A percentile compares a stretch with the other conserved stretches of the same genome.
phyloP scores from a whole-genome alignment of 2,329 filamentous ascomycete species.

The Ophiocordyceps polyrhachis-furcata region DNA sequence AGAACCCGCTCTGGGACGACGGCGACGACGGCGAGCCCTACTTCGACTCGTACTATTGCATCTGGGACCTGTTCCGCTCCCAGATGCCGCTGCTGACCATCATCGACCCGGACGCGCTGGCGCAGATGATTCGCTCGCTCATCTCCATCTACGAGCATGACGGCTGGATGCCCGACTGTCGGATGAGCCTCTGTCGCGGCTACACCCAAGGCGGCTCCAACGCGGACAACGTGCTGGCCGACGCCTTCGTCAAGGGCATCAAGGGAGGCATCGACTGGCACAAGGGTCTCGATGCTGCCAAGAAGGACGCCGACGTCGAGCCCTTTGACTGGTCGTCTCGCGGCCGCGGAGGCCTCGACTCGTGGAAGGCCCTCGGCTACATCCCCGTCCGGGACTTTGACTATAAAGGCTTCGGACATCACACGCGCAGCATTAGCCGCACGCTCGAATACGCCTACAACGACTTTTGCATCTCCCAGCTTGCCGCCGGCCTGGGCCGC shows the following conservation, averaged over 20 bases:
- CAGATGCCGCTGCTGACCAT: slow-evolving; percentile 53
- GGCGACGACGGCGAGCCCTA: slow-evolving; percentile 43
- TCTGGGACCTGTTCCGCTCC: slow-evolving; percentile 55
- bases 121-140: slow-evolving; percentile 49
- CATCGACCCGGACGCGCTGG: slow-evolving; percentile 43
- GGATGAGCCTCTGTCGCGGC: slow-evolving; percentile 59
- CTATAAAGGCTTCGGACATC: slow-evolving; percentile 43
- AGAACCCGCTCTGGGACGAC: slow-evolving; percentile 47
- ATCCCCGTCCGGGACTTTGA: slow-evolving; percentile 55
- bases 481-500: slow-evolving; percentile 38
- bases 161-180: slow-evolving; percentile 56
- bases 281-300: slow-evolving; percentile 48
- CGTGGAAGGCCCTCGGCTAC: slow-evolving; percentile 54
- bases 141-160: slow-evolving; percentile 53
- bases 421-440: slow-evolving; percentile 51
- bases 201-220: slow-evolving; percentile 61
- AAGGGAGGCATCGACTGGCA: slow-evolving; percentile 43
- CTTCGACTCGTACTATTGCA: slow-evolving; percentile 60
- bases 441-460: slow-evolving; percentile 67
- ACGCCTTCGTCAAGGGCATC: slow-evolving; percentile 50
- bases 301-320: slow-evolving; percentile 55
- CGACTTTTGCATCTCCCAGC: slow-evolving; percentile 49
- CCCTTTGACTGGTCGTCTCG: slow-evolving; percentile 52
- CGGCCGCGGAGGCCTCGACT: slow-evolving; percentile 50
- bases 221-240: slow-evolving; percentile 48